These are phyloP conservation scores for Nicotiana undulata DNA, from an alignment of 257 asterid genomes.

Conservation along the genomic window DNA sequence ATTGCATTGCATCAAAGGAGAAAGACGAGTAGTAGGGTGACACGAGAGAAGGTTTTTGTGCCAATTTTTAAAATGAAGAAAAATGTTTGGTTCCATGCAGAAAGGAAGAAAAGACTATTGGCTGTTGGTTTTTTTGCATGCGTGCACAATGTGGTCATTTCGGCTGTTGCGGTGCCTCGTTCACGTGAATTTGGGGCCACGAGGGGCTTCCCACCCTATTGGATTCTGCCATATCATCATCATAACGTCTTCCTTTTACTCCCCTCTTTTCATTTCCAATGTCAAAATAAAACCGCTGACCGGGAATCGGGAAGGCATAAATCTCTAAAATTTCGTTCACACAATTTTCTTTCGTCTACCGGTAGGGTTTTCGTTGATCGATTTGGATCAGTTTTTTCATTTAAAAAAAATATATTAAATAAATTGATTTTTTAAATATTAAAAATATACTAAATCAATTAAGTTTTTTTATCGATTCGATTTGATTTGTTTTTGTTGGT, in stretches of 20 bases:
- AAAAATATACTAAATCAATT: too few relatives aligned
- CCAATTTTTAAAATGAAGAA: background rate
- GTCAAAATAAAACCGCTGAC: background rate
- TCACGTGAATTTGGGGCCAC: background rate
- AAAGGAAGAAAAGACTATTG: background rate
- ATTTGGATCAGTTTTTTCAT: too few relatives aligned
- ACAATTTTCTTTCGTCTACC: too few relatives aligned
- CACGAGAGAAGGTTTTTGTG: background rate
- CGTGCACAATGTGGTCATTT: background rate
- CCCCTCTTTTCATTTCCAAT: background rate
- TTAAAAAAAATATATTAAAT: too few relatives aligned
- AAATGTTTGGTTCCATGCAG: constrained; percentile 2
- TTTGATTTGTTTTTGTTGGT: too few relatives aligned
- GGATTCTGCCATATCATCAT: background rate
- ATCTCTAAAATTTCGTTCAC: too few relatives aligned
- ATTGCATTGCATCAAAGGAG: background rate
- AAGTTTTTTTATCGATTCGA: too few relatives aligned
- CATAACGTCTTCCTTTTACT: background rate
- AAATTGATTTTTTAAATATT: too few relatives aligned
- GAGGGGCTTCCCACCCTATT: background rate
- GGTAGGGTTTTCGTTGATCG: too few relatives aligned
- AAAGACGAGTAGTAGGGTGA: background rate
- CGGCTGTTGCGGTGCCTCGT: background rate
- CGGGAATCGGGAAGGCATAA: background rate
- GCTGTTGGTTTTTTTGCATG: background rate